Base-by-base conservation (phyloP, 805 yeast species). In the Zygosaccharomyces kombuchaensis region DNA sequence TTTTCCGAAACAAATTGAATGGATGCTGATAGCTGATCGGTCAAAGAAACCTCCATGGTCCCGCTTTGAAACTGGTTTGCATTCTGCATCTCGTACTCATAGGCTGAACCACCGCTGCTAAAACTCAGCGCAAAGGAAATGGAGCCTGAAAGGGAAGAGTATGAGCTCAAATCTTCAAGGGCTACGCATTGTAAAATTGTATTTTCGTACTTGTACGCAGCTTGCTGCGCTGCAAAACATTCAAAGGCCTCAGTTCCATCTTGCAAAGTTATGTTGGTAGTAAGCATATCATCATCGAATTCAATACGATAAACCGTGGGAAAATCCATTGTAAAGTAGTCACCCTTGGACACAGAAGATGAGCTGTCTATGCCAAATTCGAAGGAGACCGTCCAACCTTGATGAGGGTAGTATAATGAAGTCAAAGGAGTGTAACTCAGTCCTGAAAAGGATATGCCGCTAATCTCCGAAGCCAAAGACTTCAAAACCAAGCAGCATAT, bases 201-300 rank as follows among this genome's bases (percentile, higher is more conserved):
- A 19, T 57, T 48, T 6, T 58, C 58, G 31, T 55, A 48, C 25
- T 55, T 40, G 43, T 65, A 62, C 10, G 73, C 61, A 36, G 72
- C 73, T 48, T 61, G 66, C 39, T 67, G 69, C 3, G 54, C 42
- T 23, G 61, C 63, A 22, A 58, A 52, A 55, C 74, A 70, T 10
- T 52, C 40, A 37, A 67, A 56, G 4, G 64, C 58, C 6, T 49
- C 44, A 4, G 56, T 53, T 12, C 64, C 67, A 46, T 55, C 67
- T 31, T 46, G 36, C 22, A 55, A 42, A 6, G 48, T 26, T n/a
- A 59, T 57, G 14, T 46, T 53, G 13, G 55, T 46, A 14, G 54
- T 52, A 8, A 48, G 22, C 10, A 45, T 48, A 35, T 47, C 52
- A 13, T 55, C 60, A 16, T 55, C 53, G 40, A 69, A 67, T 38